Percentiles rank a stretch among this genome's conserved stretches.
Conservation (phyloP, 2,329 filamentous ascomycete species). For the Sarocladium oryzae region DNA sequence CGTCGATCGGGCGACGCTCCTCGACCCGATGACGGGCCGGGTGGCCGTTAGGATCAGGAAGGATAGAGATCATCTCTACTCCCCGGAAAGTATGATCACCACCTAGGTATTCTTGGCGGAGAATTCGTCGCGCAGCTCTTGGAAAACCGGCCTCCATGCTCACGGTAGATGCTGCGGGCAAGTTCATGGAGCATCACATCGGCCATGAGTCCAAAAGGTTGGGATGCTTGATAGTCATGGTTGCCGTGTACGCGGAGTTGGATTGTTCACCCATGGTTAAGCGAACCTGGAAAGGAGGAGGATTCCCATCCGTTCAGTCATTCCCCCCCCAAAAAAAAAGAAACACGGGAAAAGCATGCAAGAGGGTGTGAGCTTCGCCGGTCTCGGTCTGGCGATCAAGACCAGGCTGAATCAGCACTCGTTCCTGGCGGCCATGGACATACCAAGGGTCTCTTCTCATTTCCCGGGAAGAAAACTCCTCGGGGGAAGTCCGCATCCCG, state of each 20-base stretch:
- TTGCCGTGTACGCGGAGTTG: not conserved
- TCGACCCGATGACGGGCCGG: not conserved
- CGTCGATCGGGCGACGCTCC: not conserved
- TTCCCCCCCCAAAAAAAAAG: too few species aligned
- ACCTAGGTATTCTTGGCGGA: not conserved
- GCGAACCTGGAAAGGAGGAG: too few species aligned
- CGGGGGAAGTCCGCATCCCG: not conserved
- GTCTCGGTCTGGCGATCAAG: too few species aligned
- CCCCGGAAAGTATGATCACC: not conserved
- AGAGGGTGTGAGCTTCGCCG: too few species aligned
- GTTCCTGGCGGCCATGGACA: not conserved
- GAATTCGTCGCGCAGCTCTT: not conserved
- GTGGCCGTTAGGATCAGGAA: not conserved
- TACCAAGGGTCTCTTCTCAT: not conserved
- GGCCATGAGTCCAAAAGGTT: not conserved
- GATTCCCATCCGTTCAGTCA: too few species aligned
- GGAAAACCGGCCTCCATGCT: not conserved
- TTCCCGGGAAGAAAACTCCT: not conserved
- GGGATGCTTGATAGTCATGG: not conserved
- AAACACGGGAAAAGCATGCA: too few species aligned
- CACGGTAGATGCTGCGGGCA: not conserved
- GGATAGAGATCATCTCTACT: not conserved
- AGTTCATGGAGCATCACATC: constrained; percentile 2
- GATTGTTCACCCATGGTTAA: not conserved
- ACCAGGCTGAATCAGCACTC: too few species aligned